Evolutionary conservation across 768 basidiomycete species (phyloP), one percentile per base, ranked within the genome.

Genomic region (Dioszegia hungarica): DNA sequence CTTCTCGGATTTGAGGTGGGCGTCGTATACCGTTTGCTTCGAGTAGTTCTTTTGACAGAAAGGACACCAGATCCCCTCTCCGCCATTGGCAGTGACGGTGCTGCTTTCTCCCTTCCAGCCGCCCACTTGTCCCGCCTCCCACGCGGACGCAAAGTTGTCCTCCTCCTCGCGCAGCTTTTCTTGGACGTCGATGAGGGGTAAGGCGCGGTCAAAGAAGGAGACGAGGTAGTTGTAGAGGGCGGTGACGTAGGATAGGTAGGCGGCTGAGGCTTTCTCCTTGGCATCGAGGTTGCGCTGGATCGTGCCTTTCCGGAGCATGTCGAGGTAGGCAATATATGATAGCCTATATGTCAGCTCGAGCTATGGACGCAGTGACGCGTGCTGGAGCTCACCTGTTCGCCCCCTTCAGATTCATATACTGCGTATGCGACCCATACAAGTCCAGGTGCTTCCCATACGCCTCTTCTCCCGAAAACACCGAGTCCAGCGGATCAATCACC

Each of bases 1-100:
- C 74, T 91, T 98, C 79, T 93, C 97, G 20, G 92, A 94, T 1
- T 85, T 90, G 49, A 98, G 77, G 73, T 98, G 95, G 1, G 92
- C 92, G 60, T 95, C 89, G 74, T 92, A 99, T 9, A 99, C 95
- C 0, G 95, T 97, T 76, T 97, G 90, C 76, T 97, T 99, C 12
- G 93, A 84, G 76, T 98, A 98, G 56, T 83, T 80, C 73, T 93
- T 95, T 77, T 97, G 52, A 24, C 46, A 56, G 31, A 37, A 44
- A 5, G 46, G 48, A 79, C 93, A 98, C 94, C 94, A 98, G 46
- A 97, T 89, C 2, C 92, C 84, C 34, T 78, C 86, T n/a, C 69
- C 78, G 15, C 58, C 77, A 48, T 54, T 24, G 19, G 44, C 56
- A 19, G 43, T 44, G 63, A 43, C 47, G 58, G 49, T 38, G 60